Evolutionary conservation across 2,329 filamentous ascomycete genomes (phyloP).

Genomic region (Alternaria longipes): DNA sequence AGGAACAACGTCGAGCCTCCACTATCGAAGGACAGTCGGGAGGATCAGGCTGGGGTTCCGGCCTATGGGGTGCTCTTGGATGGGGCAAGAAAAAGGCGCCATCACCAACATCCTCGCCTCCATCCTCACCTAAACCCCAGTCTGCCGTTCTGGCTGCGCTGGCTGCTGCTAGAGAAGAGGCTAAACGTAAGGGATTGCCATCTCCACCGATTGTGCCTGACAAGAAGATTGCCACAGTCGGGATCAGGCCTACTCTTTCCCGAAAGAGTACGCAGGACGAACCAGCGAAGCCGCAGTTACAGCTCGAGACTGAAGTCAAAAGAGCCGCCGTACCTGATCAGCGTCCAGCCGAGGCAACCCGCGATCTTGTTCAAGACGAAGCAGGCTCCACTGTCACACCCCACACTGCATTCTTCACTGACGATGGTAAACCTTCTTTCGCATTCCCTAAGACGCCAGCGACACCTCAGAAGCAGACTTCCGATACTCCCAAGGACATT

Average conservation of each 20-base stretch:
- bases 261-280: neutral
- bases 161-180: constrained; percentile 16
- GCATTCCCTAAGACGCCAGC: constrained; percentile 1
- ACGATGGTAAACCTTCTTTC: constrained; percentile 13
- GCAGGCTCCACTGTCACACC: neutral
- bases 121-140: constrained; percentile 15
- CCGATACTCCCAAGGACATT: neutral
- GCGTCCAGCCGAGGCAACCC: neutral
- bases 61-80: constrained; percentile 43
- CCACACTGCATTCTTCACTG: constrained; percentile 11
- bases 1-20: constrained; percentile 13
- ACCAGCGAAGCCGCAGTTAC: constrained; percentile 7
- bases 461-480: neutral
- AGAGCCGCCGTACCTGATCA: neutral
- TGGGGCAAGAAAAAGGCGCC: constrained; percentile 44
- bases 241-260: neutral
- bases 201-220: constrained; percentile 3
- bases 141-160: constrained; percentile 19
- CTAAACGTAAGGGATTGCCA: constrained; percentile 10
- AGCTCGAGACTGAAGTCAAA: constrained; percentile 10
- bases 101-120: constrained; percentile 21
- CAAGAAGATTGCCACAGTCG: constrained; percentile 13
- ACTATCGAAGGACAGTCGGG: constrained; percentile 17
- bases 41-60: constrained; percentile 35
- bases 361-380: neutral